Conservation (phyloP, 2,329 filamentous ascomycete species). For the Talaromyces sp. region DNA sequence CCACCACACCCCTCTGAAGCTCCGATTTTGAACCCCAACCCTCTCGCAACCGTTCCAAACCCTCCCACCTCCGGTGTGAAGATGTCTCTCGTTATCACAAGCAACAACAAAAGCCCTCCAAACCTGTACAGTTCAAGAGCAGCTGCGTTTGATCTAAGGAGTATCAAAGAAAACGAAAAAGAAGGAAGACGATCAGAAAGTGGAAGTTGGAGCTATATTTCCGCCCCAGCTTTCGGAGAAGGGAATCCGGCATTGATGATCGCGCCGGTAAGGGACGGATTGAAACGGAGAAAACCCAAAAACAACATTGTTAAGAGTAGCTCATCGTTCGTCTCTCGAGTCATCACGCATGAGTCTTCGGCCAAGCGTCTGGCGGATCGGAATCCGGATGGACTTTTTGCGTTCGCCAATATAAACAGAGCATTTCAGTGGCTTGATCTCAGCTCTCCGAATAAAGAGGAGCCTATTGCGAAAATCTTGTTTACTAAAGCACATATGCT, state of each 20-base stretch:
- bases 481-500: conserved; percentile 96
- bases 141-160: conserved; percentile 39
- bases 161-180: conserved; percentile 60
- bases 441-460: conserved; percentile 66
- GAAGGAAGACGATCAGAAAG: conserved; percentile 61
- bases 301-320: conserved; percentile 98
- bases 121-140: conserved; percentile 53
- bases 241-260: conserved; percentile 71
- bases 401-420: conserved; percentile 92
- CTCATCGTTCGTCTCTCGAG: conserved; percentile 95
- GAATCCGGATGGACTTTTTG: conserved; percentile 73
- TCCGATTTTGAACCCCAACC: conserved; percentile 81
- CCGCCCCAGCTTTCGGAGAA: conserved; percentile 72
- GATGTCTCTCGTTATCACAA: conserved; percentile 71
- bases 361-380: conserved; percentile 77
- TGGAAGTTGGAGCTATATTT: conserved; percentile 45
- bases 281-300: conserved; percentile 88
- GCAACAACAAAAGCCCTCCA: conserved; percentile 52
- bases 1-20: conserved; percentile 94
- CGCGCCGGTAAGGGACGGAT: conserved; percentile 60
- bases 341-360: conserved; percentile 81
- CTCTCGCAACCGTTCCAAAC: conserved; percentile 76
- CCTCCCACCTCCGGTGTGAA: conserved; percentile 84
- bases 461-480: conserved; percentile 90
- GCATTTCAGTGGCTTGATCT: conserved; percentile 96